Conservation (phyloP, 106 monocot genomes). For the Allium fistulosum region DNA sequence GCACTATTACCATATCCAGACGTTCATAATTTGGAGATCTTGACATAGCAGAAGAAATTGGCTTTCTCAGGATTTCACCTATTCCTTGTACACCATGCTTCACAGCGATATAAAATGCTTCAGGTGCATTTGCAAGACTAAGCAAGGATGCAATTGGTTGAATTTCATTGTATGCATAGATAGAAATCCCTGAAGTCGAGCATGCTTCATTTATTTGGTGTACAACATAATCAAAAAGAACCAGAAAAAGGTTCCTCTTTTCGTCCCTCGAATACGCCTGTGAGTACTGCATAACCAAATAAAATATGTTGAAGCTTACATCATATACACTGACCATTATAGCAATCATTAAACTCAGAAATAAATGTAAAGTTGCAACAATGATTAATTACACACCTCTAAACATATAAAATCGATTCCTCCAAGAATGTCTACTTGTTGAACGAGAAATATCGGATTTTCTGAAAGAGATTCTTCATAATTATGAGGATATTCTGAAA, state of each 20-base stretch:
- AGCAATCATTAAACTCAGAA: background rate
- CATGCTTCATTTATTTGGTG: slow-evolving; percentile 69
- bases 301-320: background rate
- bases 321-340: background rate
- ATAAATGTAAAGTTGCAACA: too few species aligned
- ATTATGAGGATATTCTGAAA: slow-evolving; percentile 14
- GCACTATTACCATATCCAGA: slow-evolving; percentile 52
- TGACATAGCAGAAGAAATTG: slow-evolving; percentile 56
- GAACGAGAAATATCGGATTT: slow-evolving; percentile 38
- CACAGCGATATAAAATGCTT: slow-evolving; percentile 81
- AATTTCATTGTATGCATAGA: slow-evolving; percentile 55
- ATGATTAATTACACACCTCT: slow-evolving; percentile 43
- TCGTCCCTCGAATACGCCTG: slow-evolving; percentile 76
- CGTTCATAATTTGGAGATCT: slow-evolving; percentile 58
- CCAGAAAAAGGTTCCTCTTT: slow-evolving; percentile 70
- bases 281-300: slow-evolving; percentile 72
- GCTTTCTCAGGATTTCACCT: slow-evolving; percentile 64
- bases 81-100: slow-evolving; percentile 87
- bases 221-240: slow-evolving; percentile 79
- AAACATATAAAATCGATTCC: slow-evolving; percentile 91
- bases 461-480: slow-evolving; percentile 13
- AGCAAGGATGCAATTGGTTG: slow-evolving; percentile 72
- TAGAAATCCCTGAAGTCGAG: slow-evolving; percentile 40
- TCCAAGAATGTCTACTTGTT: slow-evolving; percentile 81
- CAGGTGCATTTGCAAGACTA: slow-evolving; percentile 73